A percentile compares a stretch with the other conserved stretches of the same genome.
phyloP scores from a whole-genome alignment of 257 asterid genomes.

The Penstemon eatonii region DNA sequence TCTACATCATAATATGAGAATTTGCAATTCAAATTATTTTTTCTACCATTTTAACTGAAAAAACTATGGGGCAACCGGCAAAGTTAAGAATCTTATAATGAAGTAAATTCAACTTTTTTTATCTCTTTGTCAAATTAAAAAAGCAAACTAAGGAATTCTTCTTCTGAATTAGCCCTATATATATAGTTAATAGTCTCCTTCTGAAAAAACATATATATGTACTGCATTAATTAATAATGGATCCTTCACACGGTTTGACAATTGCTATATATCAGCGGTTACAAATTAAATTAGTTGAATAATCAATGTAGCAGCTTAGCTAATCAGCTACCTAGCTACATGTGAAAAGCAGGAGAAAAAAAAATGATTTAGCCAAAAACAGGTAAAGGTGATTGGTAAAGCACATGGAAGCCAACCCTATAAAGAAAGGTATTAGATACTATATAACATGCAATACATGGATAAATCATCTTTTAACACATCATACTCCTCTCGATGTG shows the following conservation, averaged over 20 bases:
- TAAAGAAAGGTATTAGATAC: too few relatives aligned
- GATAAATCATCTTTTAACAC: too few relatives aligned
- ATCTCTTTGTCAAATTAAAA: not conserved
- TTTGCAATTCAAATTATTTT: too few relatives aligned
- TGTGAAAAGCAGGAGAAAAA: not conserved
- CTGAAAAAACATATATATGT: not conserved
- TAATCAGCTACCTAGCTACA: slow-evolving; percentile 2
- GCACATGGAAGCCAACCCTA: too few relatives aligned
- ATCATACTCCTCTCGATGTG: too few relatives aligned
- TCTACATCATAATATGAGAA: too few relatives aligned
- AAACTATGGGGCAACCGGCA: too few relatives aligned
- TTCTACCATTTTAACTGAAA: too few relatives aligned
- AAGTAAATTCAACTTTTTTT: not conserved
- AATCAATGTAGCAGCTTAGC: not conserved
- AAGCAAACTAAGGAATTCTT: not conserved
- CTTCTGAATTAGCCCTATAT: slow-evolving; percentile 2
- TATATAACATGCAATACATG: too few relatives aligned
- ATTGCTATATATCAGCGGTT: not conserved
- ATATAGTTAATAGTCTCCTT: not conserved
- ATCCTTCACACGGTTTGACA: not conserved
- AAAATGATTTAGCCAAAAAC: not conserved
- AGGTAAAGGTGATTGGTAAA: slow-evolving; percentile 12
- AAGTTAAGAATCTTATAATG: not conserved
- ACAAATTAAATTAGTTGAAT: not conserved
- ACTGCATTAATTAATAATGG: not conserved